These are phyloP conservation scores for Entonaema liquescens DNA, from an alignment of 495 filamentous ascomycete species.

Conservation along the genomic window DNA sequence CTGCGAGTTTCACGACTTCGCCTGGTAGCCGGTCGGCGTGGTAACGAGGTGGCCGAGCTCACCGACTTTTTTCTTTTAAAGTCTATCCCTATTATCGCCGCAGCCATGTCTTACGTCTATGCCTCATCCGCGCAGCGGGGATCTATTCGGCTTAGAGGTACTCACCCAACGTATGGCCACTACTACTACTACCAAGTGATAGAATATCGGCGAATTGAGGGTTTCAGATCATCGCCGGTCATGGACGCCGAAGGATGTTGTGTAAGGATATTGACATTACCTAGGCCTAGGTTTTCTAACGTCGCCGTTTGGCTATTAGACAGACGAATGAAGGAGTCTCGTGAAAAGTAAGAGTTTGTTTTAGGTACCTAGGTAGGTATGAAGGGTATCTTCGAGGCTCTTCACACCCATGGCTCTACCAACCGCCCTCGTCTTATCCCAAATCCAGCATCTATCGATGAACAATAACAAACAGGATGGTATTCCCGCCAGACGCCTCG, in stretches of 20 bases:
- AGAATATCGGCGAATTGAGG: too few relatives aligned
- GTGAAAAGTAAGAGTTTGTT: too few relatives aligned
- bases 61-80: constrained; percentile 7
- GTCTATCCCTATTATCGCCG: not conserved
- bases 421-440: not conserved
- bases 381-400: not conserved
- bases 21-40: too few relatives aligned
- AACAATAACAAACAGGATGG: constrained; percentile 1
- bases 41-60: constrained; percentile 18
- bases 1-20: not conserved
- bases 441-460: not conserved
- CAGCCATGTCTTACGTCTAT: constrained; percentile 15
- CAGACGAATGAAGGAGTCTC: too few relatives aligned
- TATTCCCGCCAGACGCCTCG: constrained; percentile 23
- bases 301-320: not conserved
- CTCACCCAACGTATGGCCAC: not conserved
- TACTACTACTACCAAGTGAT: not conserved
- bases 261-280: too few relatives aligned
- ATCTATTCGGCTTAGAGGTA: not conserved
- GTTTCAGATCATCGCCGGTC: too few relatives aligned
- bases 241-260: too few relatives aligned
- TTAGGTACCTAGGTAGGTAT: not conserved
- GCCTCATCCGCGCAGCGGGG: not conserved
- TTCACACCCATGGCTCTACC: not conserved
- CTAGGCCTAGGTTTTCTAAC: too few relatives aligned